Base-by-base conservation (phyloP, 192 early-diverging fungal species). In the Mortierella claussenii region DNA sequence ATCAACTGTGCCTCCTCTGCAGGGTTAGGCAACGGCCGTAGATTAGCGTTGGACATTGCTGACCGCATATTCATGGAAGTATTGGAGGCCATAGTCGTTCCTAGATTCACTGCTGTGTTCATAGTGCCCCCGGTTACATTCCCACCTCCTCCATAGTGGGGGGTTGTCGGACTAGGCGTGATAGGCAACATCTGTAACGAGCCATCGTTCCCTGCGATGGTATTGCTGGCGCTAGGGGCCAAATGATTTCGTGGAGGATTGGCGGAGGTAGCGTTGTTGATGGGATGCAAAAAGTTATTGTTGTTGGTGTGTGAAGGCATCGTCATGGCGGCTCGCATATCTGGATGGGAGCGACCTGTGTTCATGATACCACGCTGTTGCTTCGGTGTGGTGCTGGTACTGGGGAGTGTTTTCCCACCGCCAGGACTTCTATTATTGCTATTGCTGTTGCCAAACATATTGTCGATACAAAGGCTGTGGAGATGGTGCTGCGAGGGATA, bases 1-100 rank as follows among this genome's bases (percentile, higher is more conserved):
- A 76, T 67, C 44, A 67, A 42, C 11, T 76, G 73, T 0, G 73
- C 64, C 23, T 66, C 71, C 4, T 75, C 71, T 32, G 18, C 56
- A 18, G 63, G 71, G 28, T 55, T 55, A 26, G 71, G 71, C 8
- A 75, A 21, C 9, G 71, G 63, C 4, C 71, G 71, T 24, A 55
- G 42, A n/a, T n/a, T n/a, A n/a, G n/a, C n/a, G n/a, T n/a, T n/a
- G n/a, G n/a, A n/a, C n/a, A n/a, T n/a, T 20, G 55, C 46, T 6
- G 40, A 51, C 9, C 40, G 48, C 47, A 65, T 60, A 10, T 40
- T 43, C 10, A n/a, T 37, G 0, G 45, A 13, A 31, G 53, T 26
- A 27, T 34, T 54, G 15, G 50, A 11, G 27, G 40, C 26, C 34
- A 53, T 45, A 17, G 21, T 23, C 44, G 48, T 30, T n/a, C n/a